Evolutionary conservation across 2,329 filamentous ascomycete species (phyloP).

Genomic region (Pezicula rhizophila): DNA sequence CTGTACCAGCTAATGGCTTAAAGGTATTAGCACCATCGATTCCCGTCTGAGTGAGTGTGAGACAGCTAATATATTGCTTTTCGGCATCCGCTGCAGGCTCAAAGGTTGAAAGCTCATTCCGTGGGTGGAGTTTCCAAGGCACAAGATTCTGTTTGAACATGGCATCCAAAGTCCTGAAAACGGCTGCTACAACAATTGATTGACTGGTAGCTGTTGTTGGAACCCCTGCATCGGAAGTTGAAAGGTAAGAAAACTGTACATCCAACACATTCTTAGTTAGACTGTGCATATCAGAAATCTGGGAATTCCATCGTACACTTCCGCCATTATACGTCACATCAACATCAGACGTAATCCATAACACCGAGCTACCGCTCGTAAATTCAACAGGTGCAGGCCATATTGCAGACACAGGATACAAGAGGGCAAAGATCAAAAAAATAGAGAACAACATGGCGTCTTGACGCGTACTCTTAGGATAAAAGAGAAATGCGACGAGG

Average conservation of each 20-base stretch:
- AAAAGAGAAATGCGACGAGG: background rate
- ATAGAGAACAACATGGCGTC: slow-evolving; percentile 15
- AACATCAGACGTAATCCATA: slow-evolving; percentile 48
- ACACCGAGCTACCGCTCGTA: slow-evolving; percentile 43
- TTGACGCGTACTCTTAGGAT: background rate
- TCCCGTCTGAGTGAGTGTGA: slow-evolving; percentile 56
- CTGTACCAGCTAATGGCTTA: slow-evolving; percentile 54
- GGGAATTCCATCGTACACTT: slow-evolving; percentile 43
- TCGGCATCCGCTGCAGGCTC: slow-evolving; percentile 49
- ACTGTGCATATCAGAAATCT: slow-evolving; percentile 17
- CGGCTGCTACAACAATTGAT: slow-evolving; percentile 48
- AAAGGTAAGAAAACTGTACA: slow-evolving; percentile 9
- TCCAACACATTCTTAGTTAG: slow-evolving; percentile 22
- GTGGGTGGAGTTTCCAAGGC: slow-evolving; percentile 71
- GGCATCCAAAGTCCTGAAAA: slow-evolving; percentile 53
- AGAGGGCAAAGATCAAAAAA: slow-evolving; percentile 13
- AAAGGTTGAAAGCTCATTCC: slow-evolving; percentile 49
- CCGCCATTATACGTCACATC: slow-evolving; percentile 53
- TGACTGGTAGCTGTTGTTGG: slow-evolving; percentile 31
- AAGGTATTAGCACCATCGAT: slow-evolving; percentile 47
- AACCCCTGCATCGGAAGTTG: slow-evolving; percentile 6
- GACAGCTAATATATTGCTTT: slow-evolving; percentile 47
- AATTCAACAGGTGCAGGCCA: slow-evolving; percentile 51
- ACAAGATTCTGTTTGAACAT: slow-evolving; percentile 66
- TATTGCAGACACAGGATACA: slow-evolving; percentile 34